phyloP scores from a whole-genome alignment of 192 early-diverging fungal species.

The Phlyctochytrium bullatum region DNA sequence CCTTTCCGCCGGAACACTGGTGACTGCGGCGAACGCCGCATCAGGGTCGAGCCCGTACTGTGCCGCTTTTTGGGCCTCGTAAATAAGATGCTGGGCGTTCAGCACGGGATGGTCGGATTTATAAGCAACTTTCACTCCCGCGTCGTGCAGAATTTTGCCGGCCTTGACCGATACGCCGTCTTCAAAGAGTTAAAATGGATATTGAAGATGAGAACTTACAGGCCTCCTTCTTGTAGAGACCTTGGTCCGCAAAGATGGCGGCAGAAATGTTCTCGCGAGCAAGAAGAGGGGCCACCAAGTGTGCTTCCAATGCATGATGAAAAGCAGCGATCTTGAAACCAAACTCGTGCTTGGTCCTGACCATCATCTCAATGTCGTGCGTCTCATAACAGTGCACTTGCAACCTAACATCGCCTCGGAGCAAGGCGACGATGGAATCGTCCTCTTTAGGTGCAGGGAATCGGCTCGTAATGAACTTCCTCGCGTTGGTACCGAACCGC shows the following conservation, averaged over 20 bases:
- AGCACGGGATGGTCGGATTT: constrained; percentile 79
- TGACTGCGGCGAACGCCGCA: constrained; percentile 61
- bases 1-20: constrained; percentile 66
- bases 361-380: constrained; percentile 61
- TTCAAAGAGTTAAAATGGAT: too few species aligned
- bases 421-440: constrained; percentile 63
- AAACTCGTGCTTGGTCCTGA: constrained; percentile 70
- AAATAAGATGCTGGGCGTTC: constrained; percentile 67
- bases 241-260: constrained; percentile 65
- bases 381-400: constrained; percentile 68
- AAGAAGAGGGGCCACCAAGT: constrained; percentile 64
- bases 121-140: constrained; percentile 70
- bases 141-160: constrained; percentile 60
- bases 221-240: constrained; percentile 74
- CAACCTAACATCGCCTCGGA: constrained; percentile 66
- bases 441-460: constrained; percentile 63
- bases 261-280: constrained; percentile 65
- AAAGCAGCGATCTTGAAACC: constrained; percentile 70
- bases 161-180: constrained; percentile 53
- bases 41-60: constrained; percentile 68
- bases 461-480: constrained; percentile 32
- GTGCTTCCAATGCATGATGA: constrained; percentile 80
- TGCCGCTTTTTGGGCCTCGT: constrained; percentile 70
- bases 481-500: constrained; percentile 33
- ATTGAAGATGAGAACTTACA: constrained; percentile 44